Conservation (phyloP, 1,139 yeast species). For the Geotrichum europaeum region DNA sequence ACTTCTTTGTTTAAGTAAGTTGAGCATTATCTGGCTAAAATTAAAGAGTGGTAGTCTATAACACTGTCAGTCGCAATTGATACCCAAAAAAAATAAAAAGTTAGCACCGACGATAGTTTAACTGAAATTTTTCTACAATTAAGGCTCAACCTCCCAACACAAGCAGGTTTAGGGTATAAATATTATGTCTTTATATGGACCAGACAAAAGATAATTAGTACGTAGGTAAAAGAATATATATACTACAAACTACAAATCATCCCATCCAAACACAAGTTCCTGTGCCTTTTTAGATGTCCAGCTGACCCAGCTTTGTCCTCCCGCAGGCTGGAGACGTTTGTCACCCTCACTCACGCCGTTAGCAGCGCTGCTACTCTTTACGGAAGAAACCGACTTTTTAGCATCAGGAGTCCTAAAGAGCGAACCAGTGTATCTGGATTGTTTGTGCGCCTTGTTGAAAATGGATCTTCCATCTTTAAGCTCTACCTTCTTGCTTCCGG, state of each 20-base stretch:
- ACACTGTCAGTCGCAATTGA: not conserved
- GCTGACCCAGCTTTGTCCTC: slow-evolving; percentile 32
- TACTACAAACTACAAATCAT: slow-evolving; percentile 36
- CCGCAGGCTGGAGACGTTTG: slow-evolving; percentile 10
- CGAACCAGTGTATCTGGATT: slow-evolving; percentile 18
- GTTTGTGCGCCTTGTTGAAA: slow-evolving; percentile 22
- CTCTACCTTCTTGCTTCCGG: slow-evolving; percentile 23
- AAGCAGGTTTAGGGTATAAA: not conserved
- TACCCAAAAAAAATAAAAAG: not conserved
- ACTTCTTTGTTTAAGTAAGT: not conserved
- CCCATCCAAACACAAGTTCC: slow-evolving; percentile 50
- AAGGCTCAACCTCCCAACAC: not conserved
- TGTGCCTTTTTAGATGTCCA: slow-evolving; percentile 36
- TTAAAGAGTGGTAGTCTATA: not conserved
- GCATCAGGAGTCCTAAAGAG: slow-evolving; percentile 7
- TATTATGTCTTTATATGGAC: not conserved
- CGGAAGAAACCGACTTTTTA: not conserved
- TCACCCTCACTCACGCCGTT: slow-evolving; percentile 6
- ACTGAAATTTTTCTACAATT: not conserved
- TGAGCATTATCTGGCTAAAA: not conserved
- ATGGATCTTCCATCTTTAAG: slow-evolving; percentile 29
- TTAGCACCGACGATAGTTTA: not conserved
- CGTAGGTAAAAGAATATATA: not conserved
- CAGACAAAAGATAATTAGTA: not conserved
- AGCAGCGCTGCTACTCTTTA: not conserved